A percentile compares a stretch with the other conserved stretches of the same genome.
These are phyloP conservation scores for Cryphonectria carpinicola DNA, from an alignment of 2,329 filamentous ascomycete genomes.

Conservation along the genomic window DNA sequence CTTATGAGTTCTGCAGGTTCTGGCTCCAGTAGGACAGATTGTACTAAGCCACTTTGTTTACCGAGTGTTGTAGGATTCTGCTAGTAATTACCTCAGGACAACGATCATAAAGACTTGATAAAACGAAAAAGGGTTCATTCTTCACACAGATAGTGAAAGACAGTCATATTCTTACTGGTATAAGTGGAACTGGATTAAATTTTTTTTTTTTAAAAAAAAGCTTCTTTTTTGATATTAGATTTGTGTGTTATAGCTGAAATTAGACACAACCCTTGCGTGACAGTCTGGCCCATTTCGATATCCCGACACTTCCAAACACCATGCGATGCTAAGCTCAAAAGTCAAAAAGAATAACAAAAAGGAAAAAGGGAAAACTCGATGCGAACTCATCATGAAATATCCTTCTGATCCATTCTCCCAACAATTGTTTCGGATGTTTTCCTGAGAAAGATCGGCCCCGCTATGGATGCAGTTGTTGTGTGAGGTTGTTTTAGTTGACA, in stretches of 20 bases:
- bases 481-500: conserved; percentile 47
- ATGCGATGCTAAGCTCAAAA: background rate
- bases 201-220: too few species aligned
- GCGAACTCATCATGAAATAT: background rate
- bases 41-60: background rate
- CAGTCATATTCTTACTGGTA: background rate
- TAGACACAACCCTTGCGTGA: background rate
- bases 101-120: background rate
- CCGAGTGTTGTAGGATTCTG: background rate
- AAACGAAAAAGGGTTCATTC: background rate
- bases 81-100: background rate
- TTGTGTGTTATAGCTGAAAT: background rate
- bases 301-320: background rate
- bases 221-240: background rate
- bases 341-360: background rate
- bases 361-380: background rate
- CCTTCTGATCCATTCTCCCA: background rate
- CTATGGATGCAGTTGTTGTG: background rate
- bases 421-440: background rate
- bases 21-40: background rate
- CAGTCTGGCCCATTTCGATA: background rate
- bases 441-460: background rate
- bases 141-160: background rate
- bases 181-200: background rate
- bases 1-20: background rate